Percentiles rank a stretch among this genome's conserved stretches.
These are phyloP conservation scores for Aspergillus sp. DNA, from an alignment of 2,329 filamentous ascomycete genomes.

Conservation along the genomic window DNA sequence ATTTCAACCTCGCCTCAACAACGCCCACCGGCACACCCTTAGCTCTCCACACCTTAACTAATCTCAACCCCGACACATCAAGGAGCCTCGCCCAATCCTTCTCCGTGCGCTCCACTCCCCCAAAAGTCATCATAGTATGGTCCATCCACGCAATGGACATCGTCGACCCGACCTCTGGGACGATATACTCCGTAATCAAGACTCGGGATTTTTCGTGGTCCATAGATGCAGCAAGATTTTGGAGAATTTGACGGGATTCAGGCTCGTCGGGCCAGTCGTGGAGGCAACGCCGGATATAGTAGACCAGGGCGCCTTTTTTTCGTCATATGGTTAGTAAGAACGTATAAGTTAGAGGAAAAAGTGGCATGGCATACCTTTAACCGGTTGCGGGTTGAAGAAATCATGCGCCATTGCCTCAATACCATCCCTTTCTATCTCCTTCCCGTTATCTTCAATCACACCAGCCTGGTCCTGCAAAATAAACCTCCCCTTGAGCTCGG, in stretches of 20 bases:
- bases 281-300: conserved; percentile 26
- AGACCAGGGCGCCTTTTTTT: conserved; percentile 17
- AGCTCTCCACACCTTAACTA: conserved; percentile 18
- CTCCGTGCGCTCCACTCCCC: conserved; percentile 20
- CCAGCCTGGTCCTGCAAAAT: conserved; percentile 17
- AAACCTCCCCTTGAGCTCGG: conserved; percentile 11
- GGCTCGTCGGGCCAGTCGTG: conserved; percentile 22
- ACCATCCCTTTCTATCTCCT: conserved; percentile 3
- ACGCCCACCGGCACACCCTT: conserved; percentile 12
- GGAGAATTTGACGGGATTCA: conserved; percentile 13
- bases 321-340: neutral
- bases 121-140: conserved; percentile 19
- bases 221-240: conserved; percentile 16
- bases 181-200: conserved; percentile 22
- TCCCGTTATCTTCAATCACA: conserved; percentile 9
- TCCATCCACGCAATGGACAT: conserved; percentile 19
- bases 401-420: conserved; percentile 15
- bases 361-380: conserved; percentile 11
- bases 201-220: conserved; percentile 11
- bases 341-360: neutral
- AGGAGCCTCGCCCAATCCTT: conserved; percentile 18
- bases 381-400: conserved; percentile 16
- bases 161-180: conserved; percentile 13
- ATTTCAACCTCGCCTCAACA: conserved; percentile 18
- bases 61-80: conserved; percentile 14